Evolutionary conservation across 495 filamentous ascomycete genomes (phyloP), one percentile per base, ranked within the genome.

Genomic region (Penicillium simplicissimum): DNA sequence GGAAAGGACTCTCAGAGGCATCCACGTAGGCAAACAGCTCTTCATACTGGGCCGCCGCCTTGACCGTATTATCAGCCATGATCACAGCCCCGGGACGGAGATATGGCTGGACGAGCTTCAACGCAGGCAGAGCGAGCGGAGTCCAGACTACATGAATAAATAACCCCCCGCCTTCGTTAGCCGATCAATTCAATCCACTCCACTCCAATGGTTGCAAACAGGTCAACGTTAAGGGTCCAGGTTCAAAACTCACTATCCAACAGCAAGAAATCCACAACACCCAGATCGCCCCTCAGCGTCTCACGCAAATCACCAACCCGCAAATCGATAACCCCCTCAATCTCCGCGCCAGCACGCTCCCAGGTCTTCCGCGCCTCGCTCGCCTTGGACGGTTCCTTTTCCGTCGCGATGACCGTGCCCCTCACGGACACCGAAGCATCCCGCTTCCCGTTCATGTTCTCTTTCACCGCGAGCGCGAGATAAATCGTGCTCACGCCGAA

Each of bases 401-500:
- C 84, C 1, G 84, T 86, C 10, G 78, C 85, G 57, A 87, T 81
- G 0, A 87, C 82, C 45, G 68, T 77, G 3, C 77, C 80, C 19
- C 28, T 35, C n/a, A 43, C 33, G 2, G 52, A 62, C 1, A 51
- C 62, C 1, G 60, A 65, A 1, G 57, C 63, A 0, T 53, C 31
- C 19, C 61, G 59, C 31, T 64, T n/a, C n/a, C n/a, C n/a, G n/a
- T n/a, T 74, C 48, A 77, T 69, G 51, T 70, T 63, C 23, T 70
- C 61, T 4, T 71, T 74, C 14, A 85, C 78, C 1, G 83, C 85
- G 2, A 87, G 68, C 1, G 82, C 82, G 19, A 87, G 78, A 54
- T 87, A 86, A 59, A 87, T 87, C 0, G 84, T 86, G 52, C 79
- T 82, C 2, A 87, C 83, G 13, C 85, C 84, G 56, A 81, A 87